Base-by-base conservation (phyloP, 2,329 filamentous ascomycete genomes). In the Fusarium floridanum region DNA sequence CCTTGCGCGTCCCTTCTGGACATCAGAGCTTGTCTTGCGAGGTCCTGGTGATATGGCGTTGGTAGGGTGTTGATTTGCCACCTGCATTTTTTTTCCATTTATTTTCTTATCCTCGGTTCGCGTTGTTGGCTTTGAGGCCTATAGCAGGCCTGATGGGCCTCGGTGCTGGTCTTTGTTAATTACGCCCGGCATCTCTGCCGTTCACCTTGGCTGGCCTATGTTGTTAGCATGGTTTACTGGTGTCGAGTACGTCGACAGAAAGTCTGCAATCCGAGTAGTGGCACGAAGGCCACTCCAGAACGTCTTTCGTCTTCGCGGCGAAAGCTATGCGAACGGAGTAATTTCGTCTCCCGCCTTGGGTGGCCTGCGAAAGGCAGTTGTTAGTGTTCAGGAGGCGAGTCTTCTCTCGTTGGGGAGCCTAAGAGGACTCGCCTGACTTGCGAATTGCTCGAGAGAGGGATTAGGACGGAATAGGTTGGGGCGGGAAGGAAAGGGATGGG, bases 11-110 rank as follows among this genome's bases (percentile, higher is more conserved):
- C 76, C 70, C 72, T 67, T 61, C 66, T 73, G 72, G 75, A 77
- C 76, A 78, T 76, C 70, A 76, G 61, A 76, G 79, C 82, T 83
- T 82, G 82, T 84, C 41, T 81, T 83, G 81, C 82, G 82, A 83
- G 81, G 76, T 78, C 76, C 81, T 79, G 79, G 82, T 82, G 82
- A 83, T 85, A 78, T 80, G 75, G 80, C 78, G 80, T 81, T 81
- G 79, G 79, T 81, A 75, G 79, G 75, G 79, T 78, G 80, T 81
- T 81, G 79, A 80, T 81, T 79, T 82, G 79, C 78, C 73, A 76
- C 76, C 79, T 77, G 76, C 74, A 77, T 79, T 79, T 78, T 75
- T 79, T 77, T 74, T 71, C 64, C 5, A 24, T 50, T 50, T 29
- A 53, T 74, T 73, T 75, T 76, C 74, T 64, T 71, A 67, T 45